Conservation (phyloP, 495 filamentous ascomycete species). For the Thermothielavioides terrestris region DNA sequence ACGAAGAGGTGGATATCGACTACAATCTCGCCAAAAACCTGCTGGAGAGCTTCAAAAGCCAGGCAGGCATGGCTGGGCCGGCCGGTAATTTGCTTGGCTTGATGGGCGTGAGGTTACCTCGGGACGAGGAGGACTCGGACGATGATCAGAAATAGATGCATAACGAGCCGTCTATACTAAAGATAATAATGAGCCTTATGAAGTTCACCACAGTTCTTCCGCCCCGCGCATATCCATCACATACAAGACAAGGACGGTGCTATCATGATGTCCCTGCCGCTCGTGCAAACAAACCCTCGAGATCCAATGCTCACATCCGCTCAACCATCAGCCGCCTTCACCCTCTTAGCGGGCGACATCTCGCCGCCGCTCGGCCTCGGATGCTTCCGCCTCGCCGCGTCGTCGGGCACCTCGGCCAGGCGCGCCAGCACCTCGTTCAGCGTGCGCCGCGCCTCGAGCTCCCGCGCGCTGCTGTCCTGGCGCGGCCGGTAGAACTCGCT, state of each 20-base stretch:
- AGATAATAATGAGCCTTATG: not conserved
- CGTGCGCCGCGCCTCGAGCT: conserved; percentile 38
- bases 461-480: conserved; percentile 33
- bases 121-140: conserved; percentile 55
- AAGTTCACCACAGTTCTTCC: too few relatives aligned
- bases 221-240: not conserved
- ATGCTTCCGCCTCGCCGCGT: conserved; percentile 21
- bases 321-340: conserved; percentile 8
- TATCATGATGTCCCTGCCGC: too few relatives aligned
- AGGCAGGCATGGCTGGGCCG: conserved; percentile 75
- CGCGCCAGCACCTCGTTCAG: conserved; percentile 28
- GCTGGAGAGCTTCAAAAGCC: conserved; percentile 83
- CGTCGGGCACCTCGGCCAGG: conserved; percentile 31
- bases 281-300: too few relatives aligned
- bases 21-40: conserved; percentile 85
- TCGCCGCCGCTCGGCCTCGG: conserved; percentile 26
- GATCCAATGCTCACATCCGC: not conserved
- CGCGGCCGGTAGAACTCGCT: conserved; percentile 41
- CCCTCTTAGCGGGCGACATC: conserved; percentile 27
- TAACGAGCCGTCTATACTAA: not conserved
- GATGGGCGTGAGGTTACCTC: conserved; percentile 72
- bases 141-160: conserved; percentile 4
- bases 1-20: conserved; percentile 61
- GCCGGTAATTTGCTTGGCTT: conserved; percentile 75
- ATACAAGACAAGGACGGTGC: too few relatives aligned